Percentiles rank a stretch among this genome's conserved stretches.
Conservation (phyloP, 257 asterid genomes). For the Pogostemon cablin region DNA sequence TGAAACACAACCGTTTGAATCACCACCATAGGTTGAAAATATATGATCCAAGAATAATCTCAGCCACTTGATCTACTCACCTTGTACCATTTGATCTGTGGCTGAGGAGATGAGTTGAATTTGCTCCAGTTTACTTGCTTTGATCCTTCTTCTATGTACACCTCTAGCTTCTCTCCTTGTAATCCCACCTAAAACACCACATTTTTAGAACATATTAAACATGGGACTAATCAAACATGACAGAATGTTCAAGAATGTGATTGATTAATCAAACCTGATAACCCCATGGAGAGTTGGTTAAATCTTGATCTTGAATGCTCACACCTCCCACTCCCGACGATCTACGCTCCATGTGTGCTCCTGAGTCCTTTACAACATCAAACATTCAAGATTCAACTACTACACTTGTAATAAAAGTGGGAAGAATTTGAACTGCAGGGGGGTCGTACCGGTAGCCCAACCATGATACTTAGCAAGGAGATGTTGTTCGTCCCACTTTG, state of each 20-base stretch:
- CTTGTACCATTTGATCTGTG: slow-evolving; percentile 82
- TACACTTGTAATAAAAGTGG: background rate
- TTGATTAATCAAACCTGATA: slow-evolving; percentile 24
- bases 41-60: too few relatives aligned
- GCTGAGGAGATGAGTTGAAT: slow-evolving; percentile 45
- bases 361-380: slow-evolving; percentile 61
- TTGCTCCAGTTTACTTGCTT: slow-evolving; percentile 49
- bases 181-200: slow-evolving; percentile 60
- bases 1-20: slow-evolving; percentile 23
- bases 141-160: slow-evolving; percentile 58
- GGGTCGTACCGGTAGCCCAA: slow-evolving; percentile 74
- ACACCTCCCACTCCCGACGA: slow-evolving; percentile 54
- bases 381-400: background rate
- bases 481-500: slow-evolving; percentile 58
- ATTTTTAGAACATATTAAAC: too few relatives aligned
- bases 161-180: slow-evolving; percentile 61
- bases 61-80: slow-evolving; percentile 34
- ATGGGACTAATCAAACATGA: too few relatives aligned
- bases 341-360: slow-evolving; percentile 70
- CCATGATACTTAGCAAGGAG: slow-evolving; percentile 73
- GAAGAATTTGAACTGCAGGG: background rate
- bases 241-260: too few relatives aligned
- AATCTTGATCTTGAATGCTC: slow-evolving; percentile 42
- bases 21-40: too few relatives aligned
- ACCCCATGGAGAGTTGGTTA: slow-evolving; percentile 48